phyloP scores from a whole-genome alignment of 192 early-diverging fungal genomes.

The Backusella circina region DNA sequence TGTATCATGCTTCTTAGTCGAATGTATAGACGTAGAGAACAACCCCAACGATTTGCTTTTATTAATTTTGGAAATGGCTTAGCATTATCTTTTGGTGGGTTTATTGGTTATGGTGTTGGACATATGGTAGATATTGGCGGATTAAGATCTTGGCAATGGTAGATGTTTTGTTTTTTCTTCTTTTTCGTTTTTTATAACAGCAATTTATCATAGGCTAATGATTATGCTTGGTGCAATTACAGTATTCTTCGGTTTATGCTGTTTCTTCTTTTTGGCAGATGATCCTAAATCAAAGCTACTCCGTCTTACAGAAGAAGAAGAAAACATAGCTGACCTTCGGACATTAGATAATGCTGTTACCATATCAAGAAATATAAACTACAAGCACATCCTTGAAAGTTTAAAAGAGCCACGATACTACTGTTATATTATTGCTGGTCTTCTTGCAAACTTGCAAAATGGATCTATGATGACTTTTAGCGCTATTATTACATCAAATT shows the following conservation, averaged over 20 bases:
- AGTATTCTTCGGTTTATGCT: conserved; percentile 5
- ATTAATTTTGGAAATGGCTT: conserved; percentile 13
- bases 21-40: conserved; percentile 23
- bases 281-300: not conserved
- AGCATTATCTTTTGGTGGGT: conserved; percentile 19
- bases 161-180: not conserved
- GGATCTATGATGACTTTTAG: conserved; percentile 15
- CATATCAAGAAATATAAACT: conserved; percentile 8
- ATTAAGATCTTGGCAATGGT: conserved; percentile 26
- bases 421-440: not conserved
- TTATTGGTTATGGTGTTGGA: conserved; percentile 22
- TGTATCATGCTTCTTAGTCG: conserved; percentile 11
- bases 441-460: conserved; percentile 18
- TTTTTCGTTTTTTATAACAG: not conserved
- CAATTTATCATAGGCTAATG: conserved; percentile 4
- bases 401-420: conserved; percentile 20
- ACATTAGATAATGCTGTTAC: conserved; percentile 22
- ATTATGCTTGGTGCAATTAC: conserved; percentile 28
- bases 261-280: conserved; percentile 21
- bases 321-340: not conserved
- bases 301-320: not conserved
- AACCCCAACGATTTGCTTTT: conserved; percentile 1
- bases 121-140: conserved; percentile 13
- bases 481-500: conserved; percentile 2
- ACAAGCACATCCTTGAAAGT: conserved; percentile 16